phyloP scores from a whole-genome alignment of 805 yeast species.

The Metschnikowia santaceciliae region DNA sequence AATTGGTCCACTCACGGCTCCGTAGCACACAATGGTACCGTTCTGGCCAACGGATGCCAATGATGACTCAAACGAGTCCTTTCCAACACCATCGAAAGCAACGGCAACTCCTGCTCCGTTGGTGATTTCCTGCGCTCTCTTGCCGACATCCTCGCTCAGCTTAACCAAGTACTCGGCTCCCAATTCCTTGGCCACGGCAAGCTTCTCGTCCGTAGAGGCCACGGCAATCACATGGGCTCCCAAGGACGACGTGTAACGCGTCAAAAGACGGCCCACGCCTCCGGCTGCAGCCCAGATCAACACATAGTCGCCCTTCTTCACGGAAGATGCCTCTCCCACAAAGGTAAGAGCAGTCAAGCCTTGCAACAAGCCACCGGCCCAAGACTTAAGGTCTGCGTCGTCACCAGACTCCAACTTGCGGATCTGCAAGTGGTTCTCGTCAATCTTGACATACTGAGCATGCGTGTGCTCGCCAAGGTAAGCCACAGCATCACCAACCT shows the following conservation, averaged over 20 bases:
- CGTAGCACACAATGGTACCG: conserved; percentile 75
- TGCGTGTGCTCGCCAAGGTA: conserved; percentile 51
- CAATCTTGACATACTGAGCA: conserved; percentile 66
- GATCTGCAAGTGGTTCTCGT: conserved; percentile 23
- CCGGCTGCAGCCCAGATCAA: conserved; percentile 95
- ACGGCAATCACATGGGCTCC: conserved; percentile 86
- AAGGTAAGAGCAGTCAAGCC: conserved; percentile 80
- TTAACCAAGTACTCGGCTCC: conserved; percentile 79
- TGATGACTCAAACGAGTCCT: conserved; percentile 67
- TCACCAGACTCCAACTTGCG: conserved; percentile 42
- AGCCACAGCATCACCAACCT: conserved; percentile 70
- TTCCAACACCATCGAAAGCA: conserved; percentile 73
- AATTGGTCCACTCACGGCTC: conserved; percentile 84
- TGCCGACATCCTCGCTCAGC: conserved; percentile 52
- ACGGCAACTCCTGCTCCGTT: conserved; percentile 64
- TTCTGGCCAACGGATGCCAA: conserved; percentile 57
- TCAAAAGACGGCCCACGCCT: conserved; percentile 76
- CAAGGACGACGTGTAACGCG: conserved; percentile 54
- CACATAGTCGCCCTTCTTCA: conserved; percentile 65
- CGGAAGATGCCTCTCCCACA: conserved; percentile 58
- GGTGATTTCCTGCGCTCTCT: conserved; percentile 56
- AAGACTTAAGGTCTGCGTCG: conserved; percentile 43
- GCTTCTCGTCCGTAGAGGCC: conserved; percentile 75
- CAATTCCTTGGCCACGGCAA: conserved; percentile 54
- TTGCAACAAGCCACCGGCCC: conserved; percentile 63